phyloP scores from a whole-genome alignment of 306 rosid genomes.

The Vachellia pachyceras region DNA sequence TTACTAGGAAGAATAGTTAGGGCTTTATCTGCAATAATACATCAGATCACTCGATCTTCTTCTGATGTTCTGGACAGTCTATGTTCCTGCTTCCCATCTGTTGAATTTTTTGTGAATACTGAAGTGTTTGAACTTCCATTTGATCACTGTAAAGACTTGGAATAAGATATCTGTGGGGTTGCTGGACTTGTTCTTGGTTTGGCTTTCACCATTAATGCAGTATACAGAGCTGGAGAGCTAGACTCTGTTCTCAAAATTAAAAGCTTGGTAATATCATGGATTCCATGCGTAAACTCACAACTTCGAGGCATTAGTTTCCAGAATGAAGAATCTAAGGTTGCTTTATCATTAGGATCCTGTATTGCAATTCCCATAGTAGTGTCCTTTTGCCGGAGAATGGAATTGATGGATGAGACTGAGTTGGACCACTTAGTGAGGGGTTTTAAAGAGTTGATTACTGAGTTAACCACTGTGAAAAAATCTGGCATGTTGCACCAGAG shows the following conservation, averaged over 20 bases:
- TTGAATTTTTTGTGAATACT: slow-evolving; percentile 41
- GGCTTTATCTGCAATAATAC: slow-evolving; percentile 58
- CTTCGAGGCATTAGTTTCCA: slow-evolving; percentile 46
- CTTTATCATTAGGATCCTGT: slow-evolving; percentile 86
- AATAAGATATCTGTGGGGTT: slow-evolving; percentile 95
- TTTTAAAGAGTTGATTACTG: slow-evolving; percentile 71
- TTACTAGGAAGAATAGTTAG: slow-evolving; percentile 65
- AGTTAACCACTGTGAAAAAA: slow-evolving; percentile 63
- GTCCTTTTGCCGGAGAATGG: slow-evolving; percentile 80
- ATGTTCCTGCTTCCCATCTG: slow-evolving; percentile 56
- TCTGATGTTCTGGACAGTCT: slow-evolving; percentile 67
- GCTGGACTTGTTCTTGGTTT: slow-evolving; percentile 95
- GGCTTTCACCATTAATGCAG: slow-evolving; percentile 68
- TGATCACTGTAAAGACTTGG: slow-evolving; percentile 58
- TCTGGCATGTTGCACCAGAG: slow-evolving; percentile 64
- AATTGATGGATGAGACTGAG: slow-evolving; percentile 70
- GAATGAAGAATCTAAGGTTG: slow-evolving; percentile 46
- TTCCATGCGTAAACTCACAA: slow-evolving; percentile 59
- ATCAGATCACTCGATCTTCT: slow-evolving; percentile 62
- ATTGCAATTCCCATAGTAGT: slow-evolving; percentile 82
- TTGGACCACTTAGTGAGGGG: slow-evolving; percentile 62
- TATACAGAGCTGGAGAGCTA: slow-evolving; percentile 75
- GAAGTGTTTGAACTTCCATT: slow-evolving; percentile 44
- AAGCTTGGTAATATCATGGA: slow-evolving; percentile 72
- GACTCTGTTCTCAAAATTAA: slow-evolving; percentile 78